phyloP scores from a whole-genome alignment of 495 filamentous ascomycete genomes.

The Xylaria acuta region DNA sequence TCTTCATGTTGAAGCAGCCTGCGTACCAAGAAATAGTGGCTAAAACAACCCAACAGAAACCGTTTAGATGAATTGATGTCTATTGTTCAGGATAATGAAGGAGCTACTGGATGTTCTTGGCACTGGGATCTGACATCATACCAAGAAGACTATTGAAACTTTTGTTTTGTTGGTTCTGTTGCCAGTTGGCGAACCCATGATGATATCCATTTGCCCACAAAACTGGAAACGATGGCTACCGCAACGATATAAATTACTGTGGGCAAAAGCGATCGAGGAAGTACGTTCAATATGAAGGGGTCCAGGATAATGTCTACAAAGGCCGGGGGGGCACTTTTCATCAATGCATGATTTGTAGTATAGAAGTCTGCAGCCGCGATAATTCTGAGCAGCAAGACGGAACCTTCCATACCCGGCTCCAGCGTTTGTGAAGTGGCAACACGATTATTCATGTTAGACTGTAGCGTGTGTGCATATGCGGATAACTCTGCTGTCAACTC shows the following conservation, averaged over 20 bases:
- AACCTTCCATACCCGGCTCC: slow-evolving; percentile 45
- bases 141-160: slow-evolving; percentile 43
- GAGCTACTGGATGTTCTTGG: neutral
- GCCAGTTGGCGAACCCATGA: slow-evolving; percentile 42
- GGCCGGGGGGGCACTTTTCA: slow-evolving; percentile 77
- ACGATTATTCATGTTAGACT: slow-evolving; percentile 33
- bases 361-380: slow-evolving; percentile 83
- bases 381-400: slow-evolving; percentile 79
- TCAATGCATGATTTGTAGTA: slow-evolving; percentile 72
- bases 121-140: neutral
- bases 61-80: slow-evolving; percentile 19
- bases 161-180: slow-evolving; percentile 31
- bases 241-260: slow-evolving; percentile 66
- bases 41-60: neutral
- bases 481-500: slow-evolving; percentile 68
- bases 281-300: slow-evolving; percentile 74
- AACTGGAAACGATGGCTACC: slow-evolving; percentile 60
- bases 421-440: neutral
- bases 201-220: slow-evolving; percentile 48
- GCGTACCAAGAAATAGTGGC: neutral
- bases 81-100: slow-evolving; percentile 18
- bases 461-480: slow-evolving; percentile 63
- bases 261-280: slow-evolving; percentile 72
- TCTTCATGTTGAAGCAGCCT: slow-evolving; percentile 8
- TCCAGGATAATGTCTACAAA: slow-evolving; percentile 89